These are phyloP conservation scores for Bauhinia variegata DNA, from an alignment of 306 rosid genomes.

Conservation along the genomic window DNA sequence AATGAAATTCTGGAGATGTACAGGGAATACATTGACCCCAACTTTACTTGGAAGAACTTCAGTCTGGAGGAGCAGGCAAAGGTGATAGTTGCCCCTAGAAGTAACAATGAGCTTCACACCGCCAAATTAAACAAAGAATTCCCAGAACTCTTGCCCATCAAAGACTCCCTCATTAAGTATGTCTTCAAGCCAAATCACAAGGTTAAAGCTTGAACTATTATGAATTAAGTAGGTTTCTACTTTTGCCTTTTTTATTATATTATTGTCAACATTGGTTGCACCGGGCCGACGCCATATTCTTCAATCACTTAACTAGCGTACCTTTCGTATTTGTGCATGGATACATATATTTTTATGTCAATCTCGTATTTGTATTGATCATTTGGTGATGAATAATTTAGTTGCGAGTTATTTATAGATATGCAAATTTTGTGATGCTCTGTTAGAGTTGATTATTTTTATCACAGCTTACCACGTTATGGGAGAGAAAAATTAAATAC, in stretches of 20 bases:
- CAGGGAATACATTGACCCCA: conserved; percentile 65
- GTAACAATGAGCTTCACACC: conserved; percentile 84
- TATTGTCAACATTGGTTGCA: conserved; percentile 39
- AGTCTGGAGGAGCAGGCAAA: conserved; percentile 89
- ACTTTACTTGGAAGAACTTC: conserved; percentile 74
- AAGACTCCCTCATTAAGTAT: conserved; percentile 79
- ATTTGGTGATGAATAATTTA: conserved; percentile 42
- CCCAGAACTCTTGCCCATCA: conserved; percentile 77
- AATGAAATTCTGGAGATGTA: conserved; percentile 85
- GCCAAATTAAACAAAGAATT: conserved; percentile 66
- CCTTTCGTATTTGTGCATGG: conserved; percentile 17
- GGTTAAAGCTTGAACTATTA: conserved; percentile 42
- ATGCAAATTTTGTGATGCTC: no score
- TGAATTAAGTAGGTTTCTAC: conserved; percentile 14
- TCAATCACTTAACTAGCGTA: neutral
- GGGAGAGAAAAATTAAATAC: no score
- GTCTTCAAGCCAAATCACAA: conserved; percentile 75
- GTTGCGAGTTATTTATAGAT: conserved; percentile 34
- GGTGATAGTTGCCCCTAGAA: conserved; percentile 82
- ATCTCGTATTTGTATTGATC: conserved; percentile 36
- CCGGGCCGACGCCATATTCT: conserved; percentile 34
- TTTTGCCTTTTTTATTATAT: conserved; percentile 26
- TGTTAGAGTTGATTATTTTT: no score
- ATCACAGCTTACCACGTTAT: no score
- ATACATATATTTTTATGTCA: conserved; percentile 37